Base-by-base conservation (phyloP, 1,139 yeast genomes). In the Magnusiomyces suaveolens region DNA sequence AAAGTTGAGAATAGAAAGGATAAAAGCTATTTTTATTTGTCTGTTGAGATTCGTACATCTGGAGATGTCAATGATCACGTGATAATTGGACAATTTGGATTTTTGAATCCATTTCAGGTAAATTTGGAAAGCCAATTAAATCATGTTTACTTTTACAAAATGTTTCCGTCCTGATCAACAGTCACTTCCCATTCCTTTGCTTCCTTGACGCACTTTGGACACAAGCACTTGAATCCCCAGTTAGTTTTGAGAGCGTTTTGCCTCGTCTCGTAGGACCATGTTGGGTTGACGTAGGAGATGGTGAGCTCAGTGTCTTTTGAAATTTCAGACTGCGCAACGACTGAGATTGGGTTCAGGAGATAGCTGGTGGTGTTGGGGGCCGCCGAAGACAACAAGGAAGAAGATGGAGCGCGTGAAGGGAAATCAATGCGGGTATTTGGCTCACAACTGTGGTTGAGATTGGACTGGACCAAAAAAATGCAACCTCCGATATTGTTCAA, bases 221-320 rank as follows among this genome's bases (percentile, higher is more conserved):
- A 87, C 26, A 67, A 70, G 67, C 96, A 87, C n/a, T 77, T 64
- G 66, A 87, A 87, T 3, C 95, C 95, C 88, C 89, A 87, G 62
- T 84, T 83, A n/a, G 82, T 81, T 55, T 90, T 72, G 52, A 87
- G 71, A 59, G 79, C 83, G 58, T 86, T 70, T 63, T 81, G 83
- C 60, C 96, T 78, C 60, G 82, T 81, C 49, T 75, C 78, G 6
- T 83, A 79, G 2, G 81, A 79, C 63, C 80, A 82, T 10, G 73
- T 68, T 1, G 90, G 87, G 61, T 84, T 81, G 1, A 87, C 87
- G 62, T 87, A 87, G 1, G 85, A 75, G 1, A 87, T 81, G 0
- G 80, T 72, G 51, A 87, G 74, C 64, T 87, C 94, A 62, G 84
- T 89, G 20, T 84, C 86, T 1, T 78, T 73, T 54, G 70, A 70